Base-by-base conservation (phyloP, 148 eudicot species). In the Selenicereus undatus region DNA sequence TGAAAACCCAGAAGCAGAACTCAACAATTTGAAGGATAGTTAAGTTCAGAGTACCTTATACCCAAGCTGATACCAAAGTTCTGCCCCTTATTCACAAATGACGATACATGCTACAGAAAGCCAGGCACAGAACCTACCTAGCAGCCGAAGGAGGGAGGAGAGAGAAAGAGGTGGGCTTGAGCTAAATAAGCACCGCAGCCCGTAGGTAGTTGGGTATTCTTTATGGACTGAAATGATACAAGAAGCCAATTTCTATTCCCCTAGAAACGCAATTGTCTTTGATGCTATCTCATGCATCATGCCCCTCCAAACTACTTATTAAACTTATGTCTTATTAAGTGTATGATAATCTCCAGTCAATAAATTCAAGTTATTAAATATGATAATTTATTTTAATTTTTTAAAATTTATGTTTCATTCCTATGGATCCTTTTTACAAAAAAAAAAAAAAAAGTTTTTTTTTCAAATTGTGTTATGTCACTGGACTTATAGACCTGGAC, bases 161-260 rank as follows among this genome's bases (percentile, higher is more conserved):
- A 17, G 54, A 27, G 30, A 56, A 58, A 58, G 73, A 60, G 27
- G 80, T 11, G 70, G 11, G 21, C 43, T 39, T 16, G 64, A 24
- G 24, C 71, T 43, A 76, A 75, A 32, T 27, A 22, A 70, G 51
- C 21, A 79, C 85, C 81, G 78, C 71, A 80, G 83, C 75, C 85
- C 81, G 78, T 71, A 80, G 83, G 72, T 8, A 64, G 27, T 10
- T 22, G 68, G 68, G 29, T 7, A 30, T 26, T 14, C 70, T 81
- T 32, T 54, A 78, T 78, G 86, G 86, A 77, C 86, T 78, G 71
- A 45, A 84, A 84, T 77, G 81, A 81, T 77, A 45, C 79, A 84
- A 79, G 52, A 20, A 12, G 75, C 24, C 12, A 13, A 64, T 22
- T 27, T 26, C 68, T 64, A 27, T 39, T 39, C 27, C n/a, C 68